These are phyloP conservation scores for Diutina rugosa DNA, from an alignment of 1,139 yeast species.

Conservation along the genomic window DNA sequence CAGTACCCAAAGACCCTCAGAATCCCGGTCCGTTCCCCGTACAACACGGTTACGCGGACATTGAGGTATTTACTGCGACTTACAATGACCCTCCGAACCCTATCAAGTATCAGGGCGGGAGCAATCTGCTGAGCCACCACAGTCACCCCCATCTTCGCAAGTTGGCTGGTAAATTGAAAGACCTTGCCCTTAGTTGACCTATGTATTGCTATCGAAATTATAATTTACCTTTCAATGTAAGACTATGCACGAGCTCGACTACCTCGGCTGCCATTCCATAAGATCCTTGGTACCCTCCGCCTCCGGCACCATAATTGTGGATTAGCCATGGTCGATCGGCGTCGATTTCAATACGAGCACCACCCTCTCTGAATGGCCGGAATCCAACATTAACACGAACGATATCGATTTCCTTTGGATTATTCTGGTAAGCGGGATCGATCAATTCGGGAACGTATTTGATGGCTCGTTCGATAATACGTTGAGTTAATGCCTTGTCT, in stretches of 20 bases:
- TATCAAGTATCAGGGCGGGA: neutral
- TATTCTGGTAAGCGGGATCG: constrained; percentile 15
- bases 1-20: constrained; percentile 19
- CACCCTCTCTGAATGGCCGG: constrained; percentile 34
- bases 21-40: constrained; percentile 15
- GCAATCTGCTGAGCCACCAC: neutral
- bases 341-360: constrained; percentile 31
- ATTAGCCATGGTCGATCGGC: constrained; percentile 19
- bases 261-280: constrained; percentile 28
- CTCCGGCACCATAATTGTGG: constrained; percentile 38
- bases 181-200: neutral
- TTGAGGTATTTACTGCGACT: constrained; percentile 18
- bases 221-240: neutral
- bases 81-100: constrained; percentile 20
- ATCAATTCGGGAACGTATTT: constrained; percentile 28
- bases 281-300: constrained; percentile 34
- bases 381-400: constrained; percentile 32
- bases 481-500: constrained; percentile 21
- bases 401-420: constrained; percentile 14
- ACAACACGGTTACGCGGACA: constrained; percentile 22
- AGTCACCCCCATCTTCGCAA: neutral
- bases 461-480: constrained; percentile 28
- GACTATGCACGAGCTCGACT: constrained; percentile 5
- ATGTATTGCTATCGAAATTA: neutral
- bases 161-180: neutral